These are phyloP conservation scores for Teratosphaeria pseudoeucalypti DNA, from an alignment of 2,329 filamentous ascomycete species.

Conservation along the genomic window DNA sequence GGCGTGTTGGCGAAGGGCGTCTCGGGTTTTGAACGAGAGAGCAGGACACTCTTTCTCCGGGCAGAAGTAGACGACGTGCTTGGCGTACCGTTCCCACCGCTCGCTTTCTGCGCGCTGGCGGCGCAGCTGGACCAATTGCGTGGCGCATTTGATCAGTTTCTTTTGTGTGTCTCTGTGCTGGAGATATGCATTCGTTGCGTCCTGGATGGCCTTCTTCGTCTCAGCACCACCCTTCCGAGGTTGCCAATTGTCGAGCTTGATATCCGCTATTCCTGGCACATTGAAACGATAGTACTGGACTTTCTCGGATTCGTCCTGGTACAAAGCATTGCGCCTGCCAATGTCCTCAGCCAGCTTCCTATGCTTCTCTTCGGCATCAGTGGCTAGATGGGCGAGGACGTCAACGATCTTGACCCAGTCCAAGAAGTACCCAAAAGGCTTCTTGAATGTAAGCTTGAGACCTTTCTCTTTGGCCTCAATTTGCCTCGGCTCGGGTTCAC, in stretches of 20 bases:
- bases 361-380: background rate
- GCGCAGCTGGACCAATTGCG: background rate
- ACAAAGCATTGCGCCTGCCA: background rate
- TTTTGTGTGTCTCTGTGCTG: background rate
- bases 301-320: background rate
- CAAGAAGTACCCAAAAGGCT: background rate
- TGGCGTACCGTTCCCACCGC: background rate
- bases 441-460: background rate
- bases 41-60: background rate
- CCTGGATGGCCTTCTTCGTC: background rate
- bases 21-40: background rate
- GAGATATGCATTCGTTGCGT: background rate
- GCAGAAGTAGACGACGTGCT: background rate
- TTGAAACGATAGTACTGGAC: background rate
- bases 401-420: background rate
- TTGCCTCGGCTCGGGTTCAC: background rate
- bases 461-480: background rate
- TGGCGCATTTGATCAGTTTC: background rate
- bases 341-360: background rate
- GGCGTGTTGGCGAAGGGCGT: background rate
- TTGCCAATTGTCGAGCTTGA: background rate
- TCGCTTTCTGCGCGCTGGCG: background rate
- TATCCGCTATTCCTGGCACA: background rate
- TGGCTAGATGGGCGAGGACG: background rate
- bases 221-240: background rate